phyloP scores from a whole-genome alignment of 2,329 filamentous ascomycete species.

The Pseudogymnoascus destructans region DNA sequence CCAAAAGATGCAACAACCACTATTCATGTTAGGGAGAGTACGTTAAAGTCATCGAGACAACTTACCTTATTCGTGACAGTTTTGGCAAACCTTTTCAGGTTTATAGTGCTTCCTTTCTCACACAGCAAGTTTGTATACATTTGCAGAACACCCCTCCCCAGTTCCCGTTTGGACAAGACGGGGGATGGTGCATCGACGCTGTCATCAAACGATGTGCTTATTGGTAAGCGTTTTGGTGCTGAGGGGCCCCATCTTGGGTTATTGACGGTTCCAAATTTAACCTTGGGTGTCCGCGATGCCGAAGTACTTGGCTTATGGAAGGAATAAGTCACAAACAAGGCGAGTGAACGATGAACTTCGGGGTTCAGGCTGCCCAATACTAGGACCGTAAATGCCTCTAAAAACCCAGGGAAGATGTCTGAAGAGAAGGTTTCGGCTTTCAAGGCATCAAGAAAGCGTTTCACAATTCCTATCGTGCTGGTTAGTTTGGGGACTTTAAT shows the following conservation, averaged over 20 bases:
- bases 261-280: conserved; percentile 33
- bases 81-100: conserved; percentile 77
- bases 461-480: conserved; percentile 58
- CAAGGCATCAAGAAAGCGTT: conserved; percentile 75
- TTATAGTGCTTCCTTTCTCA: conserved; percentile 50
- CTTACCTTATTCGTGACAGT: conserved; percentile 88
- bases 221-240: conserved; percentile 22
- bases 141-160: conserved; percentile 61
- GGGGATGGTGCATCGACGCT: conserved; percentile 26
- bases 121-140: conserved; percentile 72
- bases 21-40: conserved; percentile 30
- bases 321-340: conserved; percentile 86
- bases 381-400: conserved; percentile 65
- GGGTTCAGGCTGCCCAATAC: conserved; percentile 70
- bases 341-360: conserved; percentile 73
- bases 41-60: conserved; percentile 12
- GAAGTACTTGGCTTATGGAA: conserved; percentile 49
- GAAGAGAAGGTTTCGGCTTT: conserved; percentile 69
- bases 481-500: conserved; percentile 9
- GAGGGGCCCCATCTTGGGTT: conserved; percentile 25
- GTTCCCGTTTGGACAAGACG: conserved; percentile 48
- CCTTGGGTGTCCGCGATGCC: conserved; percentile 39
- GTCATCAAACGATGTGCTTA: conserved; percentile 20
- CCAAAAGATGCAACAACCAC: conserved; percentile 86
- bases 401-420: conserved; percentile 62